Conservation (phyloP, 2,329 filamentous ascomycete genomes). For the Taxawa tesnikishii region DNA sequence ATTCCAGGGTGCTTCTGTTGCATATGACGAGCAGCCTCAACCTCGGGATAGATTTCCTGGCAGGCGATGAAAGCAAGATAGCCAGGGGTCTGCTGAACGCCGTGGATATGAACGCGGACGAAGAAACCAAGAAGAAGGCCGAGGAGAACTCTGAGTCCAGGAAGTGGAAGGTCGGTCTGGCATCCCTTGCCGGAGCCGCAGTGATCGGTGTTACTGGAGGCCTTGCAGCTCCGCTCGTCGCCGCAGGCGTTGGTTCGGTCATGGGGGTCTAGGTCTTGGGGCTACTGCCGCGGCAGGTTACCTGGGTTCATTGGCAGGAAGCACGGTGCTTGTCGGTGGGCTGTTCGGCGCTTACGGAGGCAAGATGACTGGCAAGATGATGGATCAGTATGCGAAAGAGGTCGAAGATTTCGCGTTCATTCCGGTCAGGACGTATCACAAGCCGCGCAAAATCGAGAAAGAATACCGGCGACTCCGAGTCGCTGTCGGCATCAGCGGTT, state of each 20-base stretch:
- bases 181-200: constrained; percentile 76
- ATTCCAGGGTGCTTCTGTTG: constrained; percentile 23
- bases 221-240: constrained; percentile 64
- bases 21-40: constrained; percentile 20
- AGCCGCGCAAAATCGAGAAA: constrained; percentile 37
- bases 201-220: constrained; percentile 74
- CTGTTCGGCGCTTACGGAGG: constrained; percentile 88
- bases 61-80: constrained; percentile 49
- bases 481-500: constrained; percentile 74
- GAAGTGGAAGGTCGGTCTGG: constrained; percentile 74
- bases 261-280: constrained; percentile 68
- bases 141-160: constrained; percentile 54
- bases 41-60: constrained; percentile 18
- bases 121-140: constrained; percentile 59
- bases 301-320: constrained; percentile 69
- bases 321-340: constrained; percentile 65
- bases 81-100: constrained; percentile 63
- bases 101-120: constrained; percentile 67
- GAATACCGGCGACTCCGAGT: constrained; percentile 50
- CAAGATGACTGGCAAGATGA: constrained; percentile 70
- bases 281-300: constrained; percentile 64
- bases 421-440: constrained; percentile 51
- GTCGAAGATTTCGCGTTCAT: constrained; percentile 83
- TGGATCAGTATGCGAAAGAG: constrained; percentile 77
- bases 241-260: constrained; percentile 66